These are phyloP conservation scores for Apiospora kogelbergensis DNA, from an alignment of 2,329 filamentous ascomycete genomes.

Conservation along the genomic window DNA sequence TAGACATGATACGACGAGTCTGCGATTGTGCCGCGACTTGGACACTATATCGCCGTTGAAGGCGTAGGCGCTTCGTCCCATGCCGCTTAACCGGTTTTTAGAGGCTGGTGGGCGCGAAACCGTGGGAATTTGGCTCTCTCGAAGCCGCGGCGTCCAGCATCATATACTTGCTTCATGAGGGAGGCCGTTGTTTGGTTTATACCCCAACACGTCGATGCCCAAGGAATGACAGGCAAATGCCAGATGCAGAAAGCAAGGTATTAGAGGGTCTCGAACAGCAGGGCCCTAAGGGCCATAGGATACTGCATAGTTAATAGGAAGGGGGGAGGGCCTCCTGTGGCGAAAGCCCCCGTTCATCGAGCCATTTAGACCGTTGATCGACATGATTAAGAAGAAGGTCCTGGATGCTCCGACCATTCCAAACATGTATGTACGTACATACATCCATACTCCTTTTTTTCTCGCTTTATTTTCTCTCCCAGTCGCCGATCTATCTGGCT, in stretches of 20 bases:
- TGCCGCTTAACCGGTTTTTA: neutral
- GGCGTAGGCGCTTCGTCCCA: neutral
- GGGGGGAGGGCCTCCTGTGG: neutral
- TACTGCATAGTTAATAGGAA: no score
- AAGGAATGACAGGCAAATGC: neutral
- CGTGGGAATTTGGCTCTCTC: neutral
- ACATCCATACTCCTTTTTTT: neutral
- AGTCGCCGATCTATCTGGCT: neutral
- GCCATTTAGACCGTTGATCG: constrained; percentile 3
- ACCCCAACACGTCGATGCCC: neutral
- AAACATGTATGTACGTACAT: neutral
- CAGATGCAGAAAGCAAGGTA: neutral
- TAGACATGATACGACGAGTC: neutral
- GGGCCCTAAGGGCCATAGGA: neutral
- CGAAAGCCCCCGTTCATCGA: neutral
- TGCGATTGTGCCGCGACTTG: neutral
- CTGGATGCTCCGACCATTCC: neutral
- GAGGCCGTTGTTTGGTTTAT: neutral
- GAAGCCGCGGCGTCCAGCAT: neutral
- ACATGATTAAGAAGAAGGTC: neutral
- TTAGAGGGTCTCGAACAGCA: neutral
- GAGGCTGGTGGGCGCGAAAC: neutral
- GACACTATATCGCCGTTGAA: neutral
- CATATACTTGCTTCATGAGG: neutral
- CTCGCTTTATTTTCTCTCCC: neutral